A percentile compares a stretch with the other conserved stretches of the same genome.
phyloP scores from a whole-genome alignment of 345 rosid genomes.

The Rhodomyrtus tomentosa region DNA sequence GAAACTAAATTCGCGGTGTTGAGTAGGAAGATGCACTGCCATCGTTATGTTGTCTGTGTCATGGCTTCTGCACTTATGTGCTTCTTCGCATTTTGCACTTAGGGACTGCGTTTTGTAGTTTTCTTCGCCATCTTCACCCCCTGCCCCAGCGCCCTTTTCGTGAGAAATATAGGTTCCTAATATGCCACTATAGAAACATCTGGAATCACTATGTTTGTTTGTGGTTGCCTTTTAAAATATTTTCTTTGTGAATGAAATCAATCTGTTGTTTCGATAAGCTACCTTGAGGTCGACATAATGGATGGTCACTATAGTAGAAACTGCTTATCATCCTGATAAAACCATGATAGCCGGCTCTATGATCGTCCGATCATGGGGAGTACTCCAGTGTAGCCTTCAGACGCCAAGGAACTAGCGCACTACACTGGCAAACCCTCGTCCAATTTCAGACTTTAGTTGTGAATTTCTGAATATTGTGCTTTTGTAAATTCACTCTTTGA shows the following conservation, averaged over 20 bases:
- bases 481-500: neutral
- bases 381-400: neutral
- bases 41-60: neutral
- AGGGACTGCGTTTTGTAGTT: neutral
- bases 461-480: neutral
- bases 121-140: neutral
- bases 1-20: neutral
- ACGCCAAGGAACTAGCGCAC: neutral
- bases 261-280: neutral
- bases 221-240: neutral
- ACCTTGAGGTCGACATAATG: neutral
- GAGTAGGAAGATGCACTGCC: neutral
- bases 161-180: neutral
- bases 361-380: neutral
- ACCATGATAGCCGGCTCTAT: neutral
- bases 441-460: neutral
- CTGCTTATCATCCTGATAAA: neutral
- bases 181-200: neutral
- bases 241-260: neutral
- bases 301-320: neutral
- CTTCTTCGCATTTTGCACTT: neutral
- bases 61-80: neutral
- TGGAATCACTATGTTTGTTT: neutral
- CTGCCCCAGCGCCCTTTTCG: neutral
- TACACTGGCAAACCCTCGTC: neutral